Conservation (phyloP, 805 yeast genomes). For the Candida dajiaensis region DNA sequence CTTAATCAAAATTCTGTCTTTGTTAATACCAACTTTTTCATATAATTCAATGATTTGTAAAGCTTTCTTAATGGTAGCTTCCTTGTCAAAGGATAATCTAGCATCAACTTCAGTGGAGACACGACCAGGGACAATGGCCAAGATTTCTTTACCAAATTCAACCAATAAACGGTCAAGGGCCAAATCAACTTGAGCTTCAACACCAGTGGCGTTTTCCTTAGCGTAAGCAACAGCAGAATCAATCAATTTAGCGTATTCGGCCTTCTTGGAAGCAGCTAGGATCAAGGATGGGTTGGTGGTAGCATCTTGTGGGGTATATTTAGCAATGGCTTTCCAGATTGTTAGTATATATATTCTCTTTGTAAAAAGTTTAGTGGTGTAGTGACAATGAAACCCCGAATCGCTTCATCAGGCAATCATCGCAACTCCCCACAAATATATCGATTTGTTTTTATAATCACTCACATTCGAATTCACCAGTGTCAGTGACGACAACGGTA, state of each 20-base stretch:
- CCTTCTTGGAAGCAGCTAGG: constrained; percentile 88
- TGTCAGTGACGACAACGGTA: constrained; percentile 95
- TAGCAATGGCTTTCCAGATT: constrained; percentile 58
- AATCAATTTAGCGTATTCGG: constrained; percentile 82
- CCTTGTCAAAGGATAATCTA: constrained; percentile 91
- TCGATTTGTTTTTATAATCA: no score
- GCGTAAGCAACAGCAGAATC: constrained; percentile 90
- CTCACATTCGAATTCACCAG: constrained; percentile 88
- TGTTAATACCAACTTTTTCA: constrained; percentile 75
- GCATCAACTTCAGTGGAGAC: constrained; percentile 99
- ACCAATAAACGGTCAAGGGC: constrained; percentile 92
- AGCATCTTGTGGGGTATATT: constrained; percentile 98
- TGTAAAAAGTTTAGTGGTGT: no score
- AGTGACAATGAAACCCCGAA: background rate
- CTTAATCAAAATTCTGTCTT: constrained; percentile 91
- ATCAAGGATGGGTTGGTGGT: constrained; percentile 98
- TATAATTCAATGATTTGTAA: constrained; percentile 82
- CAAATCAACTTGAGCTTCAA: constrained; percentile 64
- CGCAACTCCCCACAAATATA: no score
- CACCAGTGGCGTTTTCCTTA: constrained; percentile 50
- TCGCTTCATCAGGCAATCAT: no score
- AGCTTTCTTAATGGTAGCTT: constrained; percentile 92
- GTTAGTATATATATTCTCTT: constrained; percentile 2
- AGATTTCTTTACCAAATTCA: constrained; percentile 92
- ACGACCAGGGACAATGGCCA: constrained; percentile 96